A percentile compares a stretch with the other conserved stretches of the same genome.
phyloP scores from a whole-genome alignment of 305 asterid species.

The Striga hermonthica region DNA sequence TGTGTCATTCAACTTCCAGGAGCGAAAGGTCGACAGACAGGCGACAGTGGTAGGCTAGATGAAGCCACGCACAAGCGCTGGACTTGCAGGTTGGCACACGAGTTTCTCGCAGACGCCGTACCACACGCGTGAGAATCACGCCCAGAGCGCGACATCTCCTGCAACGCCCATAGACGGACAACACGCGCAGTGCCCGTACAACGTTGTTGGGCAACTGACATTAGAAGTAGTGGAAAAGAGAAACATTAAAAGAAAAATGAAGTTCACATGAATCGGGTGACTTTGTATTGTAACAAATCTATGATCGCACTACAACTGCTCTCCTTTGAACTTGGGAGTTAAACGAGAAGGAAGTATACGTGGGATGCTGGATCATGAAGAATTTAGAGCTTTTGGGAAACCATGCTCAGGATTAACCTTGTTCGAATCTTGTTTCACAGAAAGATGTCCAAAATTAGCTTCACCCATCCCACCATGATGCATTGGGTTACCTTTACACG shows the following conservation, averaged over 20 bases:
- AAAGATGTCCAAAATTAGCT: slow-evolving; percentile 33
- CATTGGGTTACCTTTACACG: slow-evolving; percentile 29
- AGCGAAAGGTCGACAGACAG: no score
- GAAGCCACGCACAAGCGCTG: no score
- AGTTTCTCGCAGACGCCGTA: no score
- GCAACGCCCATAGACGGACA: no score
- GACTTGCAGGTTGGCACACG: no score
- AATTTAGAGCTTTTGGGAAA: slow-evolving; percentile 33
- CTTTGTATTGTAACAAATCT: neutral
- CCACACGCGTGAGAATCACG: no score
- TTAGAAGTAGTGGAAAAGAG: slow-evolving; percentile 4
- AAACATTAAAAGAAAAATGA: neutral
- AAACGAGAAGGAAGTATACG: slow-evolving; percentile 34
- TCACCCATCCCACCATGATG: slow-evolving; percentile 33
- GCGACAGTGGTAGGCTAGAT: no score
- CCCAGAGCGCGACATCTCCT: no score
- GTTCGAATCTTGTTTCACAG: slow-evolving; percentile 32
- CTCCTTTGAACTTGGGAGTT: slow-evolving; percentile 32
- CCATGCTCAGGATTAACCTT: slow-evolving; percentile 33
- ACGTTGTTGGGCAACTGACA: no score
- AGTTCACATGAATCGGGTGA: neutral
- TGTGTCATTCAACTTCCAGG: no score
- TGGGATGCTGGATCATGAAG: slow-evolving; percentile 30
- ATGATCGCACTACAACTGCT: slow-evolving; percentile 26
- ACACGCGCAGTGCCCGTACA: no score